Conservation (phyloP, 768 basidiomycete species). For the Clitopilus hobsonii region DNA sequence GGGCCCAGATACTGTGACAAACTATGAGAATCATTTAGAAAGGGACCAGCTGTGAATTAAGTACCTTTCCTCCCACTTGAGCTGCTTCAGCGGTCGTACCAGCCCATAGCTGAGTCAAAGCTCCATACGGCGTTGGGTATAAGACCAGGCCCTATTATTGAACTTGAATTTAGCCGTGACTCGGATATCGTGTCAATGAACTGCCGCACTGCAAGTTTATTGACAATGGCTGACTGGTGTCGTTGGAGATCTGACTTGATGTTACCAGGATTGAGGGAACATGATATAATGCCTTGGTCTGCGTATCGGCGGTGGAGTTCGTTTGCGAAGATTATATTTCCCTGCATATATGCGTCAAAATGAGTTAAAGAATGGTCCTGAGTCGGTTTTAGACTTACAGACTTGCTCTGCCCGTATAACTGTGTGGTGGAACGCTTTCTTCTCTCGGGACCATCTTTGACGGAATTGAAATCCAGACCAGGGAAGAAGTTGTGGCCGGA, state of each 20-base stretch:
- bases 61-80: conserved; percentile 40
- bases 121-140: conserved; percentile 32
- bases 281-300: conserved; percentile 36
- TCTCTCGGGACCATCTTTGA: conserved; percentile 36
- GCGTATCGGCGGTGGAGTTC: conserved; percentile 37
- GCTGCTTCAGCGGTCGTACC: conserved; percentile 38
- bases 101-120: conserved; percentile 46
- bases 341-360: too few relatives aligned
- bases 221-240: conserved; percentile 10
- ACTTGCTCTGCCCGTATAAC: conserved; percentile 31
- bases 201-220: conserved; percentile 13
- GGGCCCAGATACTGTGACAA: conserved; percentile 34
- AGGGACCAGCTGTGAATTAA: not conserved
- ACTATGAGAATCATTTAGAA: not conserved
- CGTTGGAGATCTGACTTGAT: conserved; percentile 29
- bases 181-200: too few relatives aligned
- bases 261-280: conserved; percentile 41
- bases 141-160: conserved; percentile 8
- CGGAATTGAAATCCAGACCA: conserved; percentile 33
- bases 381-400: conserved; percentile 12
- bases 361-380: not conserved
- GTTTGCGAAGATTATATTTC: conserved; percentile 31
- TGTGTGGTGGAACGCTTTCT: conserved; percentile 7
- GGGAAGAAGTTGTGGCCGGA: conserved; percentile 10
- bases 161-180: not conserved